Percentiles rank a stretch among this genome's conserved stretches.
These are phyloP conservation scores for Aspergillus sp. DNA, from an alignment of 2,329 filamentous ascomycete genomes.

Conservation along the genomic window DNA sequence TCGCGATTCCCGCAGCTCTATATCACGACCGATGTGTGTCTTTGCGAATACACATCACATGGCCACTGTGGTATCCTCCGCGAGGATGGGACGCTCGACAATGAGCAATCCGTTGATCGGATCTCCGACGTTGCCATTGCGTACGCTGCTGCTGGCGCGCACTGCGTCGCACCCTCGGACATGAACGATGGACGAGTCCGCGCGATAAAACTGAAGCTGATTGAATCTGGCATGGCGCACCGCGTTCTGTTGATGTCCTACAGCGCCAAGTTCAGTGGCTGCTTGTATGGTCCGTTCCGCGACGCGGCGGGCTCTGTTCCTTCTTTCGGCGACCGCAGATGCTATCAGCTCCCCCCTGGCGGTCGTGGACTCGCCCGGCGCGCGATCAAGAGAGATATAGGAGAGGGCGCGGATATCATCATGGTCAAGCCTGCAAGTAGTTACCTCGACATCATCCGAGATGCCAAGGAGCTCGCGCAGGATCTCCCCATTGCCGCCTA, in stretches of 20 bases:
- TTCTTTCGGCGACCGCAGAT: constrained; percentile 89
- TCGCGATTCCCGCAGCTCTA: constrained; percentile 86
- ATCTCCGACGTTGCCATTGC: constrained; percentile 97
- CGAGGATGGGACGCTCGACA: constrained; percentile 91
- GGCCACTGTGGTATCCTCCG: constrained; percentile 95
- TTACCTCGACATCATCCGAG: constrained; percentile 95
- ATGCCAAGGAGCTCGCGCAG: constrained; percentile 89
- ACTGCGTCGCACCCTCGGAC: constrained; percentile 95
- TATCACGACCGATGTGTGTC: constrained; percentile 88
- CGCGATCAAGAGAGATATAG: constrained; percentile 85
- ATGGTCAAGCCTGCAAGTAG: constrained; percentile 98
- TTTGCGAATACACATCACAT: constrained; percentile 98
- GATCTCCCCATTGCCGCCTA: constrained; percentile 94
- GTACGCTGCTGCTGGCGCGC: constrained; percentile 91
- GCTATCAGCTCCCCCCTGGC: constrained; percentile 93
- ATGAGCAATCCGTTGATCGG: constrained; percentile 86
- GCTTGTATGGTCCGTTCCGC: constrained; percentile 93
- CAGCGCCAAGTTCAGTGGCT: constrained; percentile 95
- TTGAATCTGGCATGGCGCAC: constrained; percentile 90
- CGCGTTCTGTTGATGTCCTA: constrained; percentile 95
- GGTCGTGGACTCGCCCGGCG: constrained; percentile 87
- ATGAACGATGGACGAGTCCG: constrained; percentile 99
- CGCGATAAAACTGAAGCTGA: constrained; percentile 96
- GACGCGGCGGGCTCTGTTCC: constrained; percentile 90
- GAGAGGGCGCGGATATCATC: constrained; percentile 93